Base-by-base conservation (phyloP, 345 rosid genomes). In the Capsella bursapastoris region DNA sequence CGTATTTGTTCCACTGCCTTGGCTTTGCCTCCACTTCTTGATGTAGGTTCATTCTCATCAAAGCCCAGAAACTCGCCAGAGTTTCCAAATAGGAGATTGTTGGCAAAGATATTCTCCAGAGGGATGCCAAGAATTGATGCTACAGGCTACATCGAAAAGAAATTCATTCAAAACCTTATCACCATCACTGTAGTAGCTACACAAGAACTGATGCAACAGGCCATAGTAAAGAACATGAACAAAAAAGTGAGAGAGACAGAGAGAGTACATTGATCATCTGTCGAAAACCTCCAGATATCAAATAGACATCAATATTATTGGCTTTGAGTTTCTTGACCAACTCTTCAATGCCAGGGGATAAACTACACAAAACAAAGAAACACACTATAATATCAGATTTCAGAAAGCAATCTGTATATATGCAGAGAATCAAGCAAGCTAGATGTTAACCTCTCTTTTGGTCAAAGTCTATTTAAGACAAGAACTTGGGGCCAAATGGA, bases 231-330 rank as follows among this genome's bases (percentile, higher is more conserved):
- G 43, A 44, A 50, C 15, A 32, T 57, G 48, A 58, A 49, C 25
- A 71, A 34, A 69, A 10, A 74, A 75, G 31, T 29, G 51, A 57
- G 16, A 45, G 67, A 50, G 37, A 15, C n/a, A 38, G 70, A 80
- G 56, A 58, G 45, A 82, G 77, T 87, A 95, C 98, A 75, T 90
- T 90, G 79, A 95, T 95, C 99, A 95, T 95, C 74, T 90, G 97
- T 45, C 96, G 90, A 79, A 95, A 95, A 59, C 97, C 99, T 75
- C 99, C 97, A 7, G 97, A 95, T 71, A 95, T 80, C 85, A 95
- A 83, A 82, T 84, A 92, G 64, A 90, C 94, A 80, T 82, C 68
- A 1, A 71, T 80, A 38, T 88, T 84, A 57, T 79, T 80, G 62
- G 88, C 87, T 89, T 82, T 87, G 76, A 94, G 87, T 83, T 83